phyloP scores from a whole-genome alignment of 495 filamentous ascomycete genomes.

The Halenospora varia region DNA sequence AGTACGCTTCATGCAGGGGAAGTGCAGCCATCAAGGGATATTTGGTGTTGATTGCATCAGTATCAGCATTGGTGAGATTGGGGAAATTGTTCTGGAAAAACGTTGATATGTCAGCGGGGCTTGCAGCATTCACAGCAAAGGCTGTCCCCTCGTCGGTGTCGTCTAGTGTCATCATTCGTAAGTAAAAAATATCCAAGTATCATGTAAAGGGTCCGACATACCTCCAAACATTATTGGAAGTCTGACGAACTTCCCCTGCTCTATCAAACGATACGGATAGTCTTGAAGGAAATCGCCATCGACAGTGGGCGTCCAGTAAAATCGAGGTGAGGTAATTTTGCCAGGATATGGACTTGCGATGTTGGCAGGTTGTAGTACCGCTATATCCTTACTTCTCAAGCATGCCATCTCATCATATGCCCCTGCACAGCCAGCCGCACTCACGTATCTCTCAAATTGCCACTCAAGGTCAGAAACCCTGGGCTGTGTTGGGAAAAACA shows the following conservation, averaged over 20 bases:
- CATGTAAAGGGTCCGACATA: neutral
- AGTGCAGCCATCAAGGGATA: constrained; percentile 48
- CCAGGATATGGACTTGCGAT: constrained; percentile 26
- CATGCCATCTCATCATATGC: constrained; percentile 7
- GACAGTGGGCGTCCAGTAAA: constrained; percentile 54
- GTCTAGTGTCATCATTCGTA: constrained; percentile 3
- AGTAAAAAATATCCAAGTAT: neutral
- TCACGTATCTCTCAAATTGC: constrained; percentile 55
- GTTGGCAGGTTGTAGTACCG: constrained; percentile 10
- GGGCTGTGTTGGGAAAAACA: constrained; percentile 57
- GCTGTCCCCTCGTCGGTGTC: constrained; percentile 65
- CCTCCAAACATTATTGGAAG: constrained; percentile 60
- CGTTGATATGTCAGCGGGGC: constrained; percentile 37
- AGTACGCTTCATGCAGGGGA: constrained; percentile 46
- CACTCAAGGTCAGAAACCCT: constrained; percentile 58
- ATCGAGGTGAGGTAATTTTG: constrained; percentile 40
- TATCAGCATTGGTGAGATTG: constrained; percentile 42
- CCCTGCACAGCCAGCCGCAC: constrained; percentile 45
- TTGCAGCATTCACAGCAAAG: constrained; percentile 52
- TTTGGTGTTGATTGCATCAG: constrained; percentile 48
- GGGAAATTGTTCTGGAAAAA: constrained; percentile 65
- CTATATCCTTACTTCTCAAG: constrained; percentile 3
- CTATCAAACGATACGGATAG: constrained; percentile 55
- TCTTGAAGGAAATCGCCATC: constrained; percentile 56
- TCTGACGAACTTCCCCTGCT: constrained; percentile 55